These are phyloP conservation scores for Prunus persica DNA, from an alignment of 306 rosid species.

Conservation along the genomic window Prunus_persica_NCBIv2 NC_034013.1:11826501-11827000, in stretches of 20 bases:
- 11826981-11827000: conserved; percentile 37
- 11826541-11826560: conserved; percentile 68
- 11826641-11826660: too few relatives aligned
- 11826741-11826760: conserved; percentile 45
- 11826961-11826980: conserved; percentile 71
- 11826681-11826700: not conserved
- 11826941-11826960: conserved; percentile 82
- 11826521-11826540: conserved; percentile 63
- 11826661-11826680: not conserved
- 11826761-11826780: conserved; percentile 59
- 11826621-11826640: conserved; percentile 38
- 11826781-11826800: conserved; percentile 79
- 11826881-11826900: conserved; percentile 54
- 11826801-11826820: not conserved
- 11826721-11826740: conserved; percentile 61
- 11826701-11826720: conserved; percentile 62
- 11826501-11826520: not conserved
- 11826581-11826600: conserved; percentile 93
- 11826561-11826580: conserved; percentile 52
- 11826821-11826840: not conserved
- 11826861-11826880: not conserved
- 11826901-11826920: conserved; percentile 55
- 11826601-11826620: conserved; percentile 66
- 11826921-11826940: conserved; percentile 77
- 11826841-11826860: not conserved